Base-by-base conservation (phyloP, 2,329 filamentous ascomycete genomes). In the Scedosporium dehoogii region DNA sequence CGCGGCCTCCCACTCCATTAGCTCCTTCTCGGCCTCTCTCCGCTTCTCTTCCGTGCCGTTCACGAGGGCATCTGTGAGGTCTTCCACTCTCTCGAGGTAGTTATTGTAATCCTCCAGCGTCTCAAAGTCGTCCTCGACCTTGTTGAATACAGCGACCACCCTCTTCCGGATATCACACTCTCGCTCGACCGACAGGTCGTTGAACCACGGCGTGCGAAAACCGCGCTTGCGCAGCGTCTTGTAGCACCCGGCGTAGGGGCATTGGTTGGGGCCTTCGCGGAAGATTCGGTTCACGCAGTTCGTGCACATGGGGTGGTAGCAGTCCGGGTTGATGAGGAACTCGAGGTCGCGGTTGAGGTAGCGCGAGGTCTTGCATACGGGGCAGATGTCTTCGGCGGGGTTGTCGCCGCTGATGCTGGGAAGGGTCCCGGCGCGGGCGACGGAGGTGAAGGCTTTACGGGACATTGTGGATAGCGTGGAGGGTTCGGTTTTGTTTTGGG, bases 271-370 rank as follows among this genome's bases (percentile, higher is more conserved):
- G 0, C 94, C 94, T 62, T 91, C 87, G 42, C 89, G 89, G 81
- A 97, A 99, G 69, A 97, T 90, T 62, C 93, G 89, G 75, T 93
- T 90, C 51, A 97, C 92, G 78, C 94, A 99, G 63, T 90, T 92
- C 73, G 91, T 89, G 80, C 94, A 99, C 91, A 99, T 97, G 68
- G 91, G 91, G 81, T 99, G 94, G 80, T 99, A 99, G 83, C 94
- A 99, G 80, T 96, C 92, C 7, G 93, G 91, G 74, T 97, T 97
- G 78, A 99, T 92, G 69, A 94, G 89, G 77, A 99, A 97, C 67
- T 88, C 84, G 84, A 99, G 92, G 77, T 92, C 88, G 65, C 87
- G 87, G 79, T 97, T 97, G 70, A 97, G 88, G 79, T 97, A 97
- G 67, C 92, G 90, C 64, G 90, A 91, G 64, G 92, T 96, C 78